These are phyloP conservation scores for Solanum clarkiae DNA, from an alignment of 257 asterid species.

Conservation along the genomic window DNA sequence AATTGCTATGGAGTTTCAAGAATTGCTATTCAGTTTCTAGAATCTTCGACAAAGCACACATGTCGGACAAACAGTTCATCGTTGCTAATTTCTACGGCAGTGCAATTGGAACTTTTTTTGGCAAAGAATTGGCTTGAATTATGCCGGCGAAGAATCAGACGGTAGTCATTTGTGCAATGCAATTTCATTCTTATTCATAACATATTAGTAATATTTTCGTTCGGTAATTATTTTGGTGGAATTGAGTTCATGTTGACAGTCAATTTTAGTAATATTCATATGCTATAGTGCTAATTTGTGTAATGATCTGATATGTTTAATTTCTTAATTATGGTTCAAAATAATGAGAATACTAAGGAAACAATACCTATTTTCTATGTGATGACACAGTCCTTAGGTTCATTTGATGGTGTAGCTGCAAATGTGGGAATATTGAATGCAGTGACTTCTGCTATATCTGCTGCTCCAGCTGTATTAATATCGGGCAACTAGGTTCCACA, in stretches of 20 bases:
- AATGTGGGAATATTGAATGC: conserved; percentile 78
- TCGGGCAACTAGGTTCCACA: conserved; percentile 41
- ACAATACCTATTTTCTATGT: conserved; percentile 49
- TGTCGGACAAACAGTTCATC: neutral
- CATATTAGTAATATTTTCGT: neutral
- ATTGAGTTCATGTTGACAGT: neutral
- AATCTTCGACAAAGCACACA: neutral
- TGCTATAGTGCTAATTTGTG: neutral
- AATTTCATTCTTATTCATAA: neutral
- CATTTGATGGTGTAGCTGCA: conserved; percentile 60
- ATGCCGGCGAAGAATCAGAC: neutral
- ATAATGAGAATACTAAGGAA: conserved; percentile 45
- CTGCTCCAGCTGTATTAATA: conserved; percentile 52
- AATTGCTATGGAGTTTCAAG: neutral
- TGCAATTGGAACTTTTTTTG: neutral
- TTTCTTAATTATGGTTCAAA: neutral
- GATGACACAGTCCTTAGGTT: conserved; percentile 41
- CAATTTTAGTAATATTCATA: neutral
- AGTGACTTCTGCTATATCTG: conserved; percentile 52
- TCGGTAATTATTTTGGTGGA: neutral
- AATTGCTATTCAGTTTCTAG: neutral
- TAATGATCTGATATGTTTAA: neutral
- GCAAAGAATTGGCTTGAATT: neutral
- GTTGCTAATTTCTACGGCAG: neutral
- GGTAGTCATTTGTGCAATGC: neutral